These are phyloP conservation scores for Tolypocladium guangdongense DNA, from an alignment of 2,329 filamentous ascomycete species.

Conservation along the genomic window DNA sequence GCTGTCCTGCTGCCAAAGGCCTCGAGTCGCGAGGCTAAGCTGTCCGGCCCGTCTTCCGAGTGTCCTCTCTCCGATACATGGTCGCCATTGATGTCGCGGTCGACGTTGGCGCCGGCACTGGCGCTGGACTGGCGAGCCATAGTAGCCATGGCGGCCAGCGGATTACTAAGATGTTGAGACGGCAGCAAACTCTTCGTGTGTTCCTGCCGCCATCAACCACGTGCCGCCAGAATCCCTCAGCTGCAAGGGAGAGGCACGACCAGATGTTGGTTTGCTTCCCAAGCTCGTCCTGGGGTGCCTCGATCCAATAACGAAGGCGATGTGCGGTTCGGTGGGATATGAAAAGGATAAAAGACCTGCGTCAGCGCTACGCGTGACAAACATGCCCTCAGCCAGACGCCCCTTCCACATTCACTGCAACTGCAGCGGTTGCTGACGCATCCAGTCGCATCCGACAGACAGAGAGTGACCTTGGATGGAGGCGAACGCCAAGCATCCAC, in stretches of 20 bases:
- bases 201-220: not conserved
- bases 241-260: not conserved
- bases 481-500: not conserved
- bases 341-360: not conserved
- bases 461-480: not conserved
- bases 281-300: not conserved
- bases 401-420: not conserved
- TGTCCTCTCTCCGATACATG: not conserved
- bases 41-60: not conserved
- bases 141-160: not conserved
- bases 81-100: not conserved
- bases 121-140: not conserved
- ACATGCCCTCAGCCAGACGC: not conserved
- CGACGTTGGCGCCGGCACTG: not conserved
- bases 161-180: not conserved
- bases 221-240: not conserved
- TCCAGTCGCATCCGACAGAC: not conserved
- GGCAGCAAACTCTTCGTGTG: not conserved
- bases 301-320: not conserved
- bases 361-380: not conserved
- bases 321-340: not conserved
- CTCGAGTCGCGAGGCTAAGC: slow-evolving; percentile 1
- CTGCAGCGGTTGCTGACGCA: not conserved
- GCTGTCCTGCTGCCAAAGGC: slow-evolving; percentile 2
- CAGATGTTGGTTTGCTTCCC: not conserved